Base-by-base conservation (phyloP, 805 yeast species). In the Metschnikowia bowlesiae region DNA sequence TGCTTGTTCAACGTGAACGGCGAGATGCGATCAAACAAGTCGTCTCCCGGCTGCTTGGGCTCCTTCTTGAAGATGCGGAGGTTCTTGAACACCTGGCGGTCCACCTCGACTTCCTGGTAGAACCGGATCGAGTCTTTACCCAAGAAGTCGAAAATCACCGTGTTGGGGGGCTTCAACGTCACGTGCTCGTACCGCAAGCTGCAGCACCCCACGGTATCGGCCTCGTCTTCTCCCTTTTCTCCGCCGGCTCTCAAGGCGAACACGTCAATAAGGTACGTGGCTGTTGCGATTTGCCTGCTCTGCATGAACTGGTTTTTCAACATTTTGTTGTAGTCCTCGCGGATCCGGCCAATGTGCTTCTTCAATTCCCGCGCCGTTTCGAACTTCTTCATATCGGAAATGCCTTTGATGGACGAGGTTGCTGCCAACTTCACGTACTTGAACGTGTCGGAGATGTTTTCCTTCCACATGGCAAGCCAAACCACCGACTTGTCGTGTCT, bases 391-490 rank as follows among this genome's bases (percentile, higher is more conserved):
- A 75, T 87, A 67, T 92, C 97, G 59, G 94, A 84, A 68, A 85
- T 83, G 46, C 97, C 98, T 68, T 91, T 92, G 55, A 92, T 72
- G 1, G 96, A 85, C 0, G 97, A 91, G 58, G 82, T 88, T 18
- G 92, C 94, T 5, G 96, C 96, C 67, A 92, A 82, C 63, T 96
- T 75, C 47, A 92, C 98, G 64, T 92, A 92, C 67, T 92, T 92
- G 59, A 83, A 80, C 30, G 85, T 77, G 57, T 86, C 87, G 44
- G 88, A 82, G 57, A 92, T 87, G 62, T 92, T 92, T 68, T 92
- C 98, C 64, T 86, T 84, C 97, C 97, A 92, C 87, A 85, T 90
- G 0, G 97, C 98, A 48, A 92, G 75, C 99, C 99, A 92, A 10
- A 92, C 83, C 29, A 91, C 97, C 0, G 90, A 84, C 59, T 86